Evolutionary conservation across 2,329 filamentous ascomycete species (phyloP).

Genomic region (Blumeria graminis): DNA sequence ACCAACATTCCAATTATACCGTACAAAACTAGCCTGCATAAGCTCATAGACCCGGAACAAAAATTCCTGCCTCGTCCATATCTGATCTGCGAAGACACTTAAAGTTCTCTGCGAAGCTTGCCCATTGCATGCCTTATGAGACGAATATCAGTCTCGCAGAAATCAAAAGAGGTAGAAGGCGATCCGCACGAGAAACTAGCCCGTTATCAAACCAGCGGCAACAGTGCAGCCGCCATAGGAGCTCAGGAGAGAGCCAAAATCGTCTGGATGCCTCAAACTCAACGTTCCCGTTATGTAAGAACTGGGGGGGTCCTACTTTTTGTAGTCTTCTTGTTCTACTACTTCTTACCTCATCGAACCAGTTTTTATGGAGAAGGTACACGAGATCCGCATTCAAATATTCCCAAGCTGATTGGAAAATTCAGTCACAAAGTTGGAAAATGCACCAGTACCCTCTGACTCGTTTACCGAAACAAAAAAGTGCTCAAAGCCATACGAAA

Average conservation of each 20-base stretch:
- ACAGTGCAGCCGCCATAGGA: conserved; percentile 17
- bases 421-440: conserved; percentile 9
- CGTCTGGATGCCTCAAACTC: conserved; percentile 36
- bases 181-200: conserved; percentile 41
- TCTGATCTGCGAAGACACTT: background rate
- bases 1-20: no score
- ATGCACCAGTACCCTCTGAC: conserved; percentile 32
- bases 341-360: conserved; percentile 31
- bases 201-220: conserved; percentile 27
- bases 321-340: conserved; percentile 37
- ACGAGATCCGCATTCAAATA: background rate
- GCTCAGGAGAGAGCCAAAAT: conserved; percentile 31
- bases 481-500: conserved; percentile 64
- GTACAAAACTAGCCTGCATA: no score
- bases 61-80: background rate
- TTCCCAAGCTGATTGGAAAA: background rate
- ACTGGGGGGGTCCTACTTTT: conserved; percentile 36
- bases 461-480: conserved; percentile 41
- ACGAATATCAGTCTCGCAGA: conserved; percentile 39
- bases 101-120: background rate
- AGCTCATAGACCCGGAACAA: no score
- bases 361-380: conserved; percentile 11
- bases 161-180: conserved; percentile 32
- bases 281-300: conserved; percentile 41
- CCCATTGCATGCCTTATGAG: conserved; percentile 24